Base-by-base conservation (phyloP, 2,329 filamentous ascomycete species). In the Apiospora rasikravindrae region DNA sequence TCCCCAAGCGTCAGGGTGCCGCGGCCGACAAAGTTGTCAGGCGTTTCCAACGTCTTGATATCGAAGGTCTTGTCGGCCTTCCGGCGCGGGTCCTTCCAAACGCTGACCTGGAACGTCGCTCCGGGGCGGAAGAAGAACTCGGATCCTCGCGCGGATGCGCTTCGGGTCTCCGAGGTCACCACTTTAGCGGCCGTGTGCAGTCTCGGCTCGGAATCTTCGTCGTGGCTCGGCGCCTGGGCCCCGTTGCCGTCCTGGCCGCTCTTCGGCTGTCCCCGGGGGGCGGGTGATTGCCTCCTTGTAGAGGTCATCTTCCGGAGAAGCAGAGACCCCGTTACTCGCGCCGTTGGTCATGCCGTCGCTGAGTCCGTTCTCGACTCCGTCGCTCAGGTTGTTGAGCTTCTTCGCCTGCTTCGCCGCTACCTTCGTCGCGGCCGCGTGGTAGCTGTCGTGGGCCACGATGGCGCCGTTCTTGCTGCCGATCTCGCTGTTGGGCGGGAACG, bases 41-140 rank as follows among this genome's bases (percentile, higher is more conserved):
- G 70, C 42, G 53, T 37, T 11, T 74, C 57, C 68, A 74, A 74
- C 67, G 72, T 73, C 7, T 75, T 75, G 37, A 69, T 72, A 8
- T 71, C 69, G 14, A 73, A 74, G 40, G 72, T 77, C 33, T 75
- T 74, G 19, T 67, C 69, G 14, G 53, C 22, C n/a, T n/a, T n/a
- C 19, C 73, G 74, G 22, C 74, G 49, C 24, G 72, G 70, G 33
- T 83, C 81, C 45, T 77, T 73, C 76, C 77, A 81, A 2, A 82
- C 75, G 0, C 76, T 77, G 26, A 80, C 77, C 16, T 76, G 69
- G 72, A 82, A 81, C 22, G 72, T 72, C 11, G 74, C 74, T 0
- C 78, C 78, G 0, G 75, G 75, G 0, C 75, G 75, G 75, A 83
- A 83, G 76, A 82, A 82, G 76, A 83, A 82, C 4, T 69, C 69